Percentiles rank a stretch among this genome's conserved stretches.
phyloP scores from a whole-genome alignment of 306 rosid species.

The Arachis hypogaea region DNA sequence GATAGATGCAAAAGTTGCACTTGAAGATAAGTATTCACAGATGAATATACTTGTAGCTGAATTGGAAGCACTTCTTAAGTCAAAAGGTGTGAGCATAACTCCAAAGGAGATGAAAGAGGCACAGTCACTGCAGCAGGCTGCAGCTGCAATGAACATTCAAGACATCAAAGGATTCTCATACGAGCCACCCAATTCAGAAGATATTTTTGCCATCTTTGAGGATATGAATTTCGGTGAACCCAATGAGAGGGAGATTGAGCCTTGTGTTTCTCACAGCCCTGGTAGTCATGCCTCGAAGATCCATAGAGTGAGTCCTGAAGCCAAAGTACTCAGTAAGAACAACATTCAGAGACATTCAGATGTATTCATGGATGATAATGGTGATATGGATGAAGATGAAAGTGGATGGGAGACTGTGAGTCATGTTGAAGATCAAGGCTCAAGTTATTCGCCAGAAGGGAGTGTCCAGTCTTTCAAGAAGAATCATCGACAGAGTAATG shows the following conservation, averaged over 20 bases:
- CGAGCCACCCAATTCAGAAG: slow-evolving; percentile 73
- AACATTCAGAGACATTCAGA: slow-evolving; percentile 50
- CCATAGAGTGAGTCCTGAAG: slow-evolving; percentile 78
- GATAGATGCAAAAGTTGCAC: slow-evolving; percentile 93
- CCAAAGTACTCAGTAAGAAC: slow-evolving; percentile 43
- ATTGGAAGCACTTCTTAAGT: slow-evolving; percentile 59
- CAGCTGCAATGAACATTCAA: slow-evolving; percentile 76
- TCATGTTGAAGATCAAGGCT: slow-evolving; percentile 86
- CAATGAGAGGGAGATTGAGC: slow-evolving; percentile 78
- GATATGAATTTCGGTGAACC: slow-evolving; percentile 68
- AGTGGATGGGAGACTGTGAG: slow-evolving; percentile 99
- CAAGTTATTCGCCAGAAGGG: slow-evolving; percentile 82
- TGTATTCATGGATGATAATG: slow-evolving; percentile 60
- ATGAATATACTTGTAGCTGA: slow-evolving; percentile 89
- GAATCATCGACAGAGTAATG: slow-evolving; percentile 58
- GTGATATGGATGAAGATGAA: slow-evolving; percentile 86
- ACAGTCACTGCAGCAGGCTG: slow-evolving; percentile 62
- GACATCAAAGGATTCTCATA: slow-evolving; percentile 77
- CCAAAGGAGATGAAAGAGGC: slow-evolving; percentile 72
- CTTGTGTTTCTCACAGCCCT: slow-evolving; percentile 69
- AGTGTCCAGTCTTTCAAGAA: slow-evolving; percentile 63
- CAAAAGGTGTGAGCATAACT: slow-evolving; percentile 48
- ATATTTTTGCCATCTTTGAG: slow-evolving; percentile 77
- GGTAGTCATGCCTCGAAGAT: slow-evolving; percentile 70
- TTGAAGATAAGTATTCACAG: slow-evolving; percentile 81